Percentiles rank a stretch among this genome's conserved stretches.
Evolutionary conservation across 2,329 filamentous ascomycete genomes (phyloP).

Genomic region (Botrytis porri): DNA sequence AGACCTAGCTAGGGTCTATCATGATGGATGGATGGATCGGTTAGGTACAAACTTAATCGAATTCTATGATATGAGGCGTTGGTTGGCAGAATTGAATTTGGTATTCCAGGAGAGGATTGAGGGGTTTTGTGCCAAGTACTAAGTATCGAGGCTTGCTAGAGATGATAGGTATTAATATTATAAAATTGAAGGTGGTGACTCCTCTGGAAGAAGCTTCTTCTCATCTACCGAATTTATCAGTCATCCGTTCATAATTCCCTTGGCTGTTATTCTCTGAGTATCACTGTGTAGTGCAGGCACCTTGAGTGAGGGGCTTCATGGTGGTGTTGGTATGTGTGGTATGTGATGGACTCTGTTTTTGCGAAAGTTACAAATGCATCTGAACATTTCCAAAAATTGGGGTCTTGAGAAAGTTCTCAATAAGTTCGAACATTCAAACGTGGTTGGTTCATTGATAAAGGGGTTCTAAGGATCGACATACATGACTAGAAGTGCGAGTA

Average conservation of each 20-base stretch:
- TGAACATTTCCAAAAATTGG: too few relatives aligned
- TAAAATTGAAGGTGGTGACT: slow-evolving; percentile 1
- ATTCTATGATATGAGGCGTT: slow-evolving; percentile 16
- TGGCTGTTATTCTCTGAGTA: not conserved
- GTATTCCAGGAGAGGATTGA: not conserved
- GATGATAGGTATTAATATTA: not conserved
- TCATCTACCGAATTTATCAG: not conserved
- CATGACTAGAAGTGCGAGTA: not conserved
- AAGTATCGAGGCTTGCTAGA: not conserved
- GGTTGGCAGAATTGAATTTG: slow-evolving; percentile 19
- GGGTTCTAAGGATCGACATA: not conserved
- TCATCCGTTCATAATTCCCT: not conserved
- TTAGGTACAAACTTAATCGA: slow-evolving; percentile 16
- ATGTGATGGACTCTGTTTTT: not conserved
- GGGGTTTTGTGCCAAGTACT: not conserved
- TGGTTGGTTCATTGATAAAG: not conserved
- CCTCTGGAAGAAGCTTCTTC: not conserved
- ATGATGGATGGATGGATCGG: slow-evolving; percentile 18
- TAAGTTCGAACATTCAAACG: not conserved
- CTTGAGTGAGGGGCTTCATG: not conserved
- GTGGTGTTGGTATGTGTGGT: not conserved
- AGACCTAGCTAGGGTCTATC: not conserved
- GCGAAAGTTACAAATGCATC: not conserved
- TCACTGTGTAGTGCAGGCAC: not conserved
- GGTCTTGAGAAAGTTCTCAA: not conserved